phyloP scores from a whole-genome alignment of 179 eudicot species.

The Spinacia oleracea region DNA sequence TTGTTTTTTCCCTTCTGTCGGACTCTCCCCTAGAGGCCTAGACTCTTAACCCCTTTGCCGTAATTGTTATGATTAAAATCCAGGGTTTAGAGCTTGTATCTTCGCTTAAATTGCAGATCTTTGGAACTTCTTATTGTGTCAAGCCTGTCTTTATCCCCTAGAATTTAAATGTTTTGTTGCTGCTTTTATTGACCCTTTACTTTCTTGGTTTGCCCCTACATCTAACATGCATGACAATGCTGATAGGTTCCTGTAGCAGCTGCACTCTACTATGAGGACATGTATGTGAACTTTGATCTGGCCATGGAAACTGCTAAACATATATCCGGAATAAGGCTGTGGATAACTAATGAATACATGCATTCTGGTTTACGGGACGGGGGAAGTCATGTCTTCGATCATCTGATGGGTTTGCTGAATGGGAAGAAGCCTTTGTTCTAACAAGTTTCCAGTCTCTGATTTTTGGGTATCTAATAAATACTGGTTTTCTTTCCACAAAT shows the following conservation, averaged over 20 bases:
- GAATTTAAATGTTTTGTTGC: neutral
- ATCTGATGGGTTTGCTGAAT: constrained; percentile 67
- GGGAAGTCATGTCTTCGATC: constrained; percentile 65
- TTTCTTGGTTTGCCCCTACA: neutral
- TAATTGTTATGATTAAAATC: neutral
- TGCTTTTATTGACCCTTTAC: neutral
- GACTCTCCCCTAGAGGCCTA: neutral
- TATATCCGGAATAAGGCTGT: constrained; percentile 72
- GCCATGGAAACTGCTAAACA: constrained; percentile 70
- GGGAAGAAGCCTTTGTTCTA: constrained; percentile 89
- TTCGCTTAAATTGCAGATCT: neutral
- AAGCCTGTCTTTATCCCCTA: neutral
- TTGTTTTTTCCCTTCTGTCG: neutral
- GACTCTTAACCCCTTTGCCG: too few species aligned
- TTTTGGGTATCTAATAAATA: neutral
- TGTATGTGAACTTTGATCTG: constrained; percentile 86
- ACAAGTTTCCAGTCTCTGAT: neutral
- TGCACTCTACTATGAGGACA: constrained; percentile 84
- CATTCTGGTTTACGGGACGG: constrained; percentile 87
- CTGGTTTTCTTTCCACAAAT: neutral
- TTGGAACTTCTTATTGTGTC: neutral
- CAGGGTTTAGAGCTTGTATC: neutral
- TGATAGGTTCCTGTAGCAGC: constrained; percentile 95
- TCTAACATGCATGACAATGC: constrained; percentile 9
- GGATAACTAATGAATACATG: constrained; percentile 93